A percentile compares a stretch with the other conserved stretches of the same genome.
Evolutionary conservation across 2,329 filamentous ascomycete species (phyloP).

Genomic region (Nigrospora oryzae): DNA sequence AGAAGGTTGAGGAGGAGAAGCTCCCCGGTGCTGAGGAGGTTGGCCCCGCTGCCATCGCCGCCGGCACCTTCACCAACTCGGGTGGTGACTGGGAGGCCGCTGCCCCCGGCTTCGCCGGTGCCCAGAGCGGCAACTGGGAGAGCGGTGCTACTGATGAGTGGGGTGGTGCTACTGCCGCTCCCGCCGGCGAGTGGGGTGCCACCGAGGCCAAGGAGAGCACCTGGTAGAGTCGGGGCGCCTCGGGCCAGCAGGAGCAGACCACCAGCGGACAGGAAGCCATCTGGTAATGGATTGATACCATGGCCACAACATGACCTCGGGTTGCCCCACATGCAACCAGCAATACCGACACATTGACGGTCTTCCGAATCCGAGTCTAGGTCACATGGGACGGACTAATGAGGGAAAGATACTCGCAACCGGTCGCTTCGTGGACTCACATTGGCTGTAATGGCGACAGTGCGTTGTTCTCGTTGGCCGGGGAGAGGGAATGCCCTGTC

Average conservation of each 20-base stretch:
- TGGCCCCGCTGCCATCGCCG: constrained; percentile 68
- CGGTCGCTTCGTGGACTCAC: constrained; percentile 20
- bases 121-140: constrained; percentile 48
- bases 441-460: background rate
- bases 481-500: constrained; percentile 97
- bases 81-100: constrained; percentile 80
- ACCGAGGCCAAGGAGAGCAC: constrained; percentile 34
- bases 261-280: background rate
- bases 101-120: constrained; percentile 61
- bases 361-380: constrained; percentile 28
- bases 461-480: constrained; percentile 12
- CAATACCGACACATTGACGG: constrained; percentile 11
- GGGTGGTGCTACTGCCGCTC: constrained; percentile 47
- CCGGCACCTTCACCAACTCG: constrained; percentile 54
- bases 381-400: constrained; percentile 73
- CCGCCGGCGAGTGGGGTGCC: constrained; percentile 64
- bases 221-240: constrained; percentile 14
- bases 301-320: constrained; percentile 7
- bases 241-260: constrained; percentile 3
- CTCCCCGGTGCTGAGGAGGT: constrained; percentile 77
- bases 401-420: constrained; percentile 96
- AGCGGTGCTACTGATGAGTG: constrained; percentile 51
- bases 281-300: constrained; percentile 10
- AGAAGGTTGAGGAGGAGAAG: constrained; percentile 94
- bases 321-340: constrained; percentile 7